Conservation (phyloP, 345 rosid species). For the Syzygium aqueum region DNA sequence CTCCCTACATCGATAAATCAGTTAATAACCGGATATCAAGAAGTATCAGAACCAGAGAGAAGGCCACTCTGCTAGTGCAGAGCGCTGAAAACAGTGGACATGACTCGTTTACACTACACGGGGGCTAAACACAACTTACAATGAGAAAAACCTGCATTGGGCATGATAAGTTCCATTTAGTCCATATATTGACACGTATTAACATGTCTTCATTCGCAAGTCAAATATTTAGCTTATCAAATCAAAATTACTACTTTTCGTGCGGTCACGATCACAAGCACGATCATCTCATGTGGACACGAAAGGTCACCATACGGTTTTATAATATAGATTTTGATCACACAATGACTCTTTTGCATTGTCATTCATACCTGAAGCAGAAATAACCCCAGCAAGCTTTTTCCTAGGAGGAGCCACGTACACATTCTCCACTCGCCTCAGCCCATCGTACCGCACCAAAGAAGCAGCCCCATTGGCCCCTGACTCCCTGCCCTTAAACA, state of each 20-base stretch:
- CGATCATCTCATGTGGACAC: background rate
- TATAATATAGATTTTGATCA: background rate
- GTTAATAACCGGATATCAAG: no score
- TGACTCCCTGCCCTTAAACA: constrained; percentile 15
- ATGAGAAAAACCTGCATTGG: background rate
- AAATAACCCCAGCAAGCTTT: constrained; percentile 6
- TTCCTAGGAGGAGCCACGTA: constrained; percentile 9
- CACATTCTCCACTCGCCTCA: constrained; percentile 18
- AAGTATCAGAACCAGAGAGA: background rate
- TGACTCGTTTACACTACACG: background rate
- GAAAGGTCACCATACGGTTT: background rate
- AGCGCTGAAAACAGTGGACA: background rate
- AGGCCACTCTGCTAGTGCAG: background rate
- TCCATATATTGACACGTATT: background rate
- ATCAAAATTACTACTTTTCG: background rate
- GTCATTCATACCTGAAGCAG: constrained; percentile 18
- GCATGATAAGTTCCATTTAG: background rate
- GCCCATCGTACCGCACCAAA: constrained; percentile 30
- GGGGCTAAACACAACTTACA: background rate
- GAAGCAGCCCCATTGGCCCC: constrained; percentile 16
- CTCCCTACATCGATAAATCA: no score
- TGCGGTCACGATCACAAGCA: background rate
- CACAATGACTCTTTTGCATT: background rate
- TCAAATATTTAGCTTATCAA: background rate
- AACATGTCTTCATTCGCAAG: background rate